A percentile compares a stretch with the other conserved stretches of the same genome.
Evolutionary conservation across 1,139 yeast genomes (phyloP).

Genomic region (Debaryomyces sp.): DNA sequence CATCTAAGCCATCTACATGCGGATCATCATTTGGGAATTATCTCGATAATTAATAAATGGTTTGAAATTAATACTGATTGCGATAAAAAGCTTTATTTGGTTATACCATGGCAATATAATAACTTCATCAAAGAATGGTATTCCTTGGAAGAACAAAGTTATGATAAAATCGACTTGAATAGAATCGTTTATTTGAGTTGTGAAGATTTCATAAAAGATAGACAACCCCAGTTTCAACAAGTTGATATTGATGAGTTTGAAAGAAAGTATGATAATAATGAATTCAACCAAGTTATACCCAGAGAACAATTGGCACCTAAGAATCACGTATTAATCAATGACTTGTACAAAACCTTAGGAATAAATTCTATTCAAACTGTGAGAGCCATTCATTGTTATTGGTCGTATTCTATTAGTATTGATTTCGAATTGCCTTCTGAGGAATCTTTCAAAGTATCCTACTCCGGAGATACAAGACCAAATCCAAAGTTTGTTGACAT

Average conservation of each 20-base stretch:
- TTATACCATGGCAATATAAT: slow-evolving; percentile 77
- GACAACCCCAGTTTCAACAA: slow-evolving; percentile 31
- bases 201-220: slow-evolving; percentile 54
- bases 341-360: slow-evolving; percentile 29
- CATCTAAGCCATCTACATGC: slow-evolving; percentile 94
- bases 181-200: slow-evolving; percentile 63
- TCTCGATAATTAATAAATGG: slow-evolving; percentile 75
- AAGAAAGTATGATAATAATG: slow-evolving; percentile 27
- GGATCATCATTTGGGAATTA: slow-evolving; percentile 90
- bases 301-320: slow-evolving; percentile 22
- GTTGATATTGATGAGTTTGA: slow-evolving; percentile 37
- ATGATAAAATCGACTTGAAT: slow-evolving; percentile 34
- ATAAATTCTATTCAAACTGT: slow-evolving; percentile 54
- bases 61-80: slow-evolving; percentile 36
- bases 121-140: slow-evolving; percentile 74
- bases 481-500: slow-evolving; percentile 58
- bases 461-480: slow-evolving; percentile 96
- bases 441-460: slow-evolving; percentile 67
- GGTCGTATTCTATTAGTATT: slow-evolving; percentile 76
- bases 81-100: slow-evolving; percentile 48
- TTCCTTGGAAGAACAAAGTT: slow-evolving; percentile 46
- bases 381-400: slow-evolving; percentile 81
- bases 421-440: slow-evolving; percentile 39
- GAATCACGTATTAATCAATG: slow-evolving; percentile 17
- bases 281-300: slow-evolving; percentile 19